phyloP scores from a whole-genome alignment of 2,329 filamentous ascomycete species.

The Rachicladosporium sp. region DNA sequence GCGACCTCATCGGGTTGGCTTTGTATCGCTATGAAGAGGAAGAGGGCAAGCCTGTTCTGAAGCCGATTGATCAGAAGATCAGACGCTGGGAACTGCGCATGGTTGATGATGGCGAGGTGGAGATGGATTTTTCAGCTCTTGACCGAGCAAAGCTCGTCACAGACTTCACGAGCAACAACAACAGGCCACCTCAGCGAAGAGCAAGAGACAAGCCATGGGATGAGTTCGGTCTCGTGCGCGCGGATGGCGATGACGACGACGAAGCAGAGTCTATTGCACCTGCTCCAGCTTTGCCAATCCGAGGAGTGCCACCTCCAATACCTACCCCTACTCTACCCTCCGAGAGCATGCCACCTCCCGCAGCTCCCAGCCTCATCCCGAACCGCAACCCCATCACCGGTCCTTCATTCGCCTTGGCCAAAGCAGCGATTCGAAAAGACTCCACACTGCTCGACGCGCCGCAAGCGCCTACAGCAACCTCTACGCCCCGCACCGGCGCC shows the following conservation, averaged over 20 bases:
- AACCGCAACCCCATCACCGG: constrained; percentile 40
- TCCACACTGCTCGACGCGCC: constrained; percentile 32
- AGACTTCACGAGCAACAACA: constrained; percentile 69
- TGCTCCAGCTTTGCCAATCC: neutral
- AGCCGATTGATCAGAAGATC: constrained; percentile 56
- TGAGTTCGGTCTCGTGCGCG: constrained; percentile 68
- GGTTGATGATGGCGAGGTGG: constrained; percentile 73
- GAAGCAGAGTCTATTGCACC: constrained; percentile 2
- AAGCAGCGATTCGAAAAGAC: constrained; percentile 29
- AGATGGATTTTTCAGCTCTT: constrained; percentile 72
- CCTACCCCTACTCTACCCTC: constrained; percentile 14
- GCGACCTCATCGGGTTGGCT: constrained; percentile 69
- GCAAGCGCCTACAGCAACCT: constrained; percentile 29
- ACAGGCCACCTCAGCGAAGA: constrained; percentile 50
- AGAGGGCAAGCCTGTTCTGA: constrained; percentile 55
- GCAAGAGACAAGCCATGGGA: constrained; percentile 68
- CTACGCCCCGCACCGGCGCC: constrained; percentile 49
- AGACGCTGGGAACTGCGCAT: constrained; percentile 75
- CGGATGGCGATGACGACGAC: constrained; percentile 51
- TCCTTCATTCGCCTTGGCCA: constrained; percentile 34
- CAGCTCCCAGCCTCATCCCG: constrained; percentile 21
- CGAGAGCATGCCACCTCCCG: constrained; percentile 17
- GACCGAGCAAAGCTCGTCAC: constrained; percentile 62
- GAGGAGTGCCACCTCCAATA: neutral
- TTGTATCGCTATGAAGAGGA: constrained; percentile 70